A percentile compares a stretch with the other conserved stretches of the same genome.
phyloP scores from a whole-genome alignment of 2,329 filamentous ascomycete genomes.

The Aspergillus sojae region DNA sequence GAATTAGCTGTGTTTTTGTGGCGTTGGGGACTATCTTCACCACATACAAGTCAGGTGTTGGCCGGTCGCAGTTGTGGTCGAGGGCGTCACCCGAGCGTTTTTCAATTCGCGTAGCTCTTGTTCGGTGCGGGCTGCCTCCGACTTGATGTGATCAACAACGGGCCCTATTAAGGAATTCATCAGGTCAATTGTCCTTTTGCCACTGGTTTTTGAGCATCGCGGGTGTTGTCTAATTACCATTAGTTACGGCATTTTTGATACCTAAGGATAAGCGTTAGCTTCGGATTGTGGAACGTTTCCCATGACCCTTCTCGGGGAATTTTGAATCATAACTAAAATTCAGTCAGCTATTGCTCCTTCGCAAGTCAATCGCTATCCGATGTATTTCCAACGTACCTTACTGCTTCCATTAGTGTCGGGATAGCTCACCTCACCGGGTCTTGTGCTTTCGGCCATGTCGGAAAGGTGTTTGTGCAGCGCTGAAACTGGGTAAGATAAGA shows the following conservation, averaged over 20 bases:
- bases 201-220: not conserved
- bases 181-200: conserved; percentile 17
- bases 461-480: conserved; percentile 23
- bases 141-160: conserved; percentile 59
- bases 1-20: conserved; percentile 14
- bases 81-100: conserved; percentile 55
- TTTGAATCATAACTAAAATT: not conserved
- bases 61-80: conserved; percentile 59
- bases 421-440: conserved; percentile 40
- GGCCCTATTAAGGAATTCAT: conserved; percentile 46
- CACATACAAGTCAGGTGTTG: conserved; percentile 63
- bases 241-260: conserved; percentile 29
- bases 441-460: conserved; percentile 33
- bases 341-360: not conserved
- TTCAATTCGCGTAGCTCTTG: conserved; percentile 62
- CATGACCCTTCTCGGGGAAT: not conserved
- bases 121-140: conserved; percentile 58
- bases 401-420: conserved; percentile 40
- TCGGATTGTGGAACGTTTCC: conserved; percentile 23
- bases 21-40: not conserved
- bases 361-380: not conserved
- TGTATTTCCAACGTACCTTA: conserved; percentile 35
- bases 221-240: conserved; percentile 21
- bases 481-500: conserved; percentile 18
- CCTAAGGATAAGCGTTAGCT: conserved; percentile 20